Evolutionary conservation across 176 grass and related monocot species (phyloP).

Genomic region (Oryza glaberrima): DNA sequence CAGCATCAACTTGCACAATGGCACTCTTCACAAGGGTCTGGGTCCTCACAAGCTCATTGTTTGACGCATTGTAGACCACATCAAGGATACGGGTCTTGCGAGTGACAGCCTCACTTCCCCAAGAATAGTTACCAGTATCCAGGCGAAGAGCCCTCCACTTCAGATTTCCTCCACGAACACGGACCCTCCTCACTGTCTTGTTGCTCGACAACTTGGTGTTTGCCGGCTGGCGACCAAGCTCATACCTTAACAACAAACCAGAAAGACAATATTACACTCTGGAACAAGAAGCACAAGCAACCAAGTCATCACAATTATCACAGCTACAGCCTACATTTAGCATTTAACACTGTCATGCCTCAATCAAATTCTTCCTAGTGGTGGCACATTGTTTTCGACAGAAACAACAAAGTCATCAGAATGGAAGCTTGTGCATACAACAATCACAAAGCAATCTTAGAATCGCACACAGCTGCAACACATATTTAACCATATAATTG

Average conservation of each 20-base stretch:
- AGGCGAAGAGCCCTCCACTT: constrained; percentile 57
- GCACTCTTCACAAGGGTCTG: constrained; percentile 50
- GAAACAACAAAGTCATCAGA: background rate
- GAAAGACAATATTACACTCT: background rate
- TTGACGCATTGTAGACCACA: constrained; percentile 52
- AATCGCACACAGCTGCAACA: background rate
- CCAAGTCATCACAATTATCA: background rate
- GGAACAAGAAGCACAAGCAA: background rate
- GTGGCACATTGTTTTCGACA: background rate
- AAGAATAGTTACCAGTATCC: constrained; percentile 52
- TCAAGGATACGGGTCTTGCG: constrained; percentile 51
- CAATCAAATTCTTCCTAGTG: background rate
- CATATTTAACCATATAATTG: background rate
- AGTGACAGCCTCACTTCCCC: constrained; percentile 52
- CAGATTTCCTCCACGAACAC: constrained; percentile 48
- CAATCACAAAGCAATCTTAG: background rate
- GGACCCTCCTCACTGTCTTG: constrained; percentile 53
- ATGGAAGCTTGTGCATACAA: background rate
- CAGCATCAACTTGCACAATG: constrained; percentile 56
- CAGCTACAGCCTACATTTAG: background rate
- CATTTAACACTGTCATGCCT: background rate
- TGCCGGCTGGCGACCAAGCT: constrained; percentile 51
- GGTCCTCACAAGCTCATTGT: constrained; percentile 50
- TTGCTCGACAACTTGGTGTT: constrained; percentile 55
- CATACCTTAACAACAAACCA: constrained; percentile 38